Conservation (phyloP, 257 asterid species). For the Solanum chmielewskii region DNA sequence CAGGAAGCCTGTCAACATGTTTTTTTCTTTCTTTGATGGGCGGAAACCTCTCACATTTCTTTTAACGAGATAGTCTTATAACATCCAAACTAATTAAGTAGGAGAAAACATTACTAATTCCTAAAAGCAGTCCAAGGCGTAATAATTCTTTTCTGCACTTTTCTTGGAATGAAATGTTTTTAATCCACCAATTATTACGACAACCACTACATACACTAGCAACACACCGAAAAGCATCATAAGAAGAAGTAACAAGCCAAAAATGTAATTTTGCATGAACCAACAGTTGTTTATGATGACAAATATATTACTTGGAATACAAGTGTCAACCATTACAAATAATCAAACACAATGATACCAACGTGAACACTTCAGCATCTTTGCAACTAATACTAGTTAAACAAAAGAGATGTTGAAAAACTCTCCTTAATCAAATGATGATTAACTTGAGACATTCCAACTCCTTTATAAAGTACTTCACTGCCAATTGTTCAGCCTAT, state of each 20-base stretch:
- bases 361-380: background rate
- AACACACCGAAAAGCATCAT: background rate
- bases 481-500: background rate
- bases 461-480: background rate
- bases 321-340: background rate
- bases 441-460: background rate
- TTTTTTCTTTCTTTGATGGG: background rate
- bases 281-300: background rate
- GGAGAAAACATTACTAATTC: background rate
- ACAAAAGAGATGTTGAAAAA: background rate
- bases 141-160: background rate
- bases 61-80: background rate
- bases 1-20: background rate
- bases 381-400: background rate
- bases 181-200: background rate
- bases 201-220: background rate
- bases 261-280: background rate
- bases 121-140: background rate
- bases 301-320: background rate
- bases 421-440: background rate
- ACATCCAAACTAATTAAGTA: background rate
- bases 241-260: background rate
- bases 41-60: background rate
- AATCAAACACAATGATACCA: background rate
- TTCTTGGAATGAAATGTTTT: background rate